phyloP scores from a whole-genome alignment of 495 filamentous ascomycete species.

The Penicillium waksmanii region DNA sequence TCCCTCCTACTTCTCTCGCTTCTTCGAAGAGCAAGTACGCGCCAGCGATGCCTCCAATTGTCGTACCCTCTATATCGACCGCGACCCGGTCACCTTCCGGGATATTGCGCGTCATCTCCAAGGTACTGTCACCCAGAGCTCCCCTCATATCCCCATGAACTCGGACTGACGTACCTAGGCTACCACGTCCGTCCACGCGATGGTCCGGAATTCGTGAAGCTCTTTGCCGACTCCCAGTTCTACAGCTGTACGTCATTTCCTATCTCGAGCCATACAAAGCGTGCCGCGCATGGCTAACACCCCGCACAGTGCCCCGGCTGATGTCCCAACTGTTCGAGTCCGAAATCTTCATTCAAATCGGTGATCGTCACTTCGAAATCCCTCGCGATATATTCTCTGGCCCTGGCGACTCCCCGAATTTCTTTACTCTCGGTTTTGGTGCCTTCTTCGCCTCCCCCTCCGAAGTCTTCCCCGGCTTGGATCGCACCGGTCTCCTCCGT shows the following conservation, averaged over 20 bases:
- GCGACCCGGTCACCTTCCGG: constrained; percentile 85
- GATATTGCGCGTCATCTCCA: constrained; percentile 93
- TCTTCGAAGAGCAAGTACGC: constrained; percentile 83
- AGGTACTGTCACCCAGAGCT: constrained; percentile 47
- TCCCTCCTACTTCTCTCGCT: constrained; percentile 96
- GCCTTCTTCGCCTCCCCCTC: constrained; percentile 82
- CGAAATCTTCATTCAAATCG: constrained; percentile 88
- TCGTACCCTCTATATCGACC: constrained; percentile 89
- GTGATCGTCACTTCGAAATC: constrained; percentile 83
- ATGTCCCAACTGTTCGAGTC: constrained; percentile 94
- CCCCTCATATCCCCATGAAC: neutral
- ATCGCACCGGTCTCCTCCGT: constrained; percentile 78
- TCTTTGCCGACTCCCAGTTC: constrained; percentile 96
- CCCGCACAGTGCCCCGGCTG: constrained; percentile 76
- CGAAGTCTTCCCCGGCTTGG: constrained; percentile 85
- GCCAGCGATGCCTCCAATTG: constrained; percentile 58
- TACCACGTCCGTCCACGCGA: constrained; percentile 87
- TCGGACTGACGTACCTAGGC: constrained; percentile 44
- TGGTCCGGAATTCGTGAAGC: constrained; percentile 81
- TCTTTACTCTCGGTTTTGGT: constrained; percentile 91
- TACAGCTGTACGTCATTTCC: constrained; percentile 67
- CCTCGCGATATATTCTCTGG: constrained; percentile 83
- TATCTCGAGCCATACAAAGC: neutral
- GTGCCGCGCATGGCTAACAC: constrained; percentile 13
- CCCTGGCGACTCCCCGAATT: constrained; percentile 90